Conservation (phyloP, 2,329 filamentous ascomycete genomes). For the Cladosporium cucumerinum region DNA sequence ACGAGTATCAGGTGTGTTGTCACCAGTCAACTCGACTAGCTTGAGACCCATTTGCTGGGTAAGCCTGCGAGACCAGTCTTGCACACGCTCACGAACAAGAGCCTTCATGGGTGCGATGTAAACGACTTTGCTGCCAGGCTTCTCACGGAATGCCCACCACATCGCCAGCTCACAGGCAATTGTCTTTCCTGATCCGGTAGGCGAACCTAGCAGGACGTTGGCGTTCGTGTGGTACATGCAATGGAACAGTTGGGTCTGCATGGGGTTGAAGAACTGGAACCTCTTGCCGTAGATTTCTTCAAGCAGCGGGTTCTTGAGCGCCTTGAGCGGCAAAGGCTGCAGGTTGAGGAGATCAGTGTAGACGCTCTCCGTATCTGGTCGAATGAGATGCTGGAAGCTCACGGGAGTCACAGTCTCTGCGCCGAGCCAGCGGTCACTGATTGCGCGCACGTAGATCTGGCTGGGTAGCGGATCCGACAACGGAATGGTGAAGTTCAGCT, state of each 20-base stretch:
- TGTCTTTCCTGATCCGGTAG: constrained; percentile 96
- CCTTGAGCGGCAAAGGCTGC: constrained; percentile 81
- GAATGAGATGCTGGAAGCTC: constrained; percentile 95
- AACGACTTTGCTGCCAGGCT: constrained; percentile 92
- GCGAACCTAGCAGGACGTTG: constrained; percentile 91
- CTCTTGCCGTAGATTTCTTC: constrained; percentile 85
- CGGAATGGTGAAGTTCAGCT: constrained; percentile 96
- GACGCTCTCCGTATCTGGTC: constrained; percentile 93
- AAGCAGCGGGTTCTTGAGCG: constrained; percentile 78
- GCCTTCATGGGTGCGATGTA: constrained; percentile 99
- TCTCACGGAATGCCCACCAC: constrained; percentile 98
- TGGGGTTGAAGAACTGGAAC: constrained; percentile 97
- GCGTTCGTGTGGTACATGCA: constrained; percentile 87
- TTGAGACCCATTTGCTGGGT: constrained; percentile 80
- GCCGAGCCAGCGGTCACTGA: constrained; percentile 94
- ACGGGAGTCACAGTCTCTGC: constrained; percentile 93
- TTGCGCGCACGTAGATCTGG: constrained; percentile 91
- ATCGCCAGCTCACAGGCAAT: constrained; percentile 94
- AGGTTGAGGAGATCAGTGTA: constrained; percentile 92
- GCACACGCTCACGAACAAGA: constrained; percentile 89
- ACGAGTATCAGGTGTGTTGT: constrained; percentile 95
- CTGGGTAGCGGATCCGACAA: constrained; percentile 87
- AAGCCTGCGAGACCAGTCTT: constrained; percentile 85
- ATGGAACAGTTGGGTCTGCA: constrained; percentile 99
- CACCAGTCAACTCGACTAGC: constrained; percentile 91